Evolutionary conservation across 2,329 filamentous ascomycete species (phyloP), one percentile per base, ranked within the genome.

Genomic region (Aplosporella prunicola): DNA sequence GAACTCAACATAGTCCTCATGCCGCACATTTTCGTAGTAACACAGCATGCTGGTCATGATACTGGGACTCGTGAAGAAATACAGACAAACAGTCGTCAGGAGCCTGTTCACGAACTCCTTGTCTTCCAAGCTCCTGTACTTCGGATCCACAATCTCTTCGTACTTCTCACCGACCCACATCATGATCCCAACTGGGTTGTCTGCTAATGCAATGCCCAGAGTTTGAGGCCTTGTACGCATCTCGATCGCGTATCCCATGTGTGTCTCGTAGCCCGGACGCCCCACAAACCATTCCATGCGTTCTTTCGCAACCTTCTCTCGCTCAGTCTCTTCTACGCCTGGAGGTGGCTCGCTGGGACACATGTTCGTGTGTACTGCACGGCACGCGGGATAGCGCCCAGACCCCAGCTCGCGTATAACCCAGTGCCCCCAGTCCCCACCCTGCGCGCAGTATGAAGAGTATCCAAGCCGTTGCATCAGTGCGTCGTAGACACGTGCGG

Each of bases 101-200:
- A 58, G 24, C 47, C 55, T 53, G 17, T 57, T 47, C 13, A 52
- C 53, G 27, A 53, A 53, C 4, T 48, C 34, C 7, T 48, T 43
- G 16, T 51, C 50, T 20, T 63, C 53, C 17, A 55, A 45, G n/a
- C 51, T 45, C 14, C 44, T 43, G 6, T 48, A 36, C 10, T 36
- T 45, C 10, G 59, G 56, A 33, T 59, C 53, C 9, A 57, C 49
- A 5, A 59, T 50, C 46, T 64, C 60, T 22, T 57, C 47, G 40
- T 62, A 62, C 48, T 68, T 66, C 42, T 67, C 61, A 1, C 62
- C 64, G 0, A 67, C 51, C 45, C 60, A 67, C 32, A 61, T 57
- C 48, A 67, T 52, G 27, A 64, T 57, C 1, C 64, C 65, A 3
- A 67, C 47, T 0, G 63, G 65, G 33, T 60, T 64, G 40, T 67